Base-by-base conservation (phyloP, 495 filamentous ascomycete species). In the Podospora fimiseda region DNA sequence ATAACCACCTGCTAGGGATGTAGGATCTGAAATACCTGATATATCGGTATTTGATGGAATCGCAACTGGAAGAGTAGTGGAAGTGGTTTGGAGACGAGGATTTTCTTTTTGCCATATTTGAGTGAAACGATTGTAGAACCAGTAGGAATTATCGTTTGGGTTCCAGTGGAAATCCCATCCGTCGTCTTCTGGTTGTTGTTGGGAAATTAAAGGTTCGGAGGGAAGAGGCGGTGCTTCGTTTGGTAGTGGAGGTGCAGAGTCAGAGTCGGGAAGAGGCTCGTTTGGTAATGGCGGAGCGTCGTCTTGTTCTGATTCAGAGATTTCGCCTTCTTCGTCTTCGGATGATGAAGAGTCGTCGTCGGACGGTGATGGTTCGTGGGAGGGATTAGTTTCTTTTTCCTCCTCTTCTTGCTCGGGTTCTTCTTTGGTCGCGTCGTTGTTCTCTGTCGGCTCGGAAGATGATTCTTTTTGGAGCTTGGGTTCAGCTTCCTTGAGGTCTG, bases 121-220 rank as follows among this genome's bases (percentile, higher is more conserved):
- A 24, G 87, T 91, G 63, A 87, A 84, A 44, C 84, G 83, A 64
- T 96, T 97, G 75, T 87, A 87, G 74, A 96, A 97, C 71, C 93
- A 96, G 65, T 81, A 96, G 9, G 83, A 77, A 51, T 84, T 75
- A 0, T 79, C 78, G 21, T 67, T 79, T 19, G 75, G 70, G 61
- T 94, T 89, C 90, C 90, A 97, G 51, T 91, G 74, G 20, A 82
- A 83, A 46, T 85, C 83, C 91, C 91, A 97, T 49, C 91, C 91
- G 64, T 97, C 91, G 57, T 95, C 89, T 56, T 70, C 52, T 22
- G 9, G 22, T 41, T 14, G 8, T n/a, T n/a, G 13, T 27, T 64
- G 59, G 9, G 73, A 67, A 11, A n/a, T n/a, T n/a, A 61, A 57
- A n/a, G 72, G 68, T 58, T 70, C 68, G 33, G 59, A 55, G 33